These are phyloP conservation scores for Serendipita vermifera DNA, from an alignment of 768 basidiomycete genomes.

Conservation along the genomic window DNA sequence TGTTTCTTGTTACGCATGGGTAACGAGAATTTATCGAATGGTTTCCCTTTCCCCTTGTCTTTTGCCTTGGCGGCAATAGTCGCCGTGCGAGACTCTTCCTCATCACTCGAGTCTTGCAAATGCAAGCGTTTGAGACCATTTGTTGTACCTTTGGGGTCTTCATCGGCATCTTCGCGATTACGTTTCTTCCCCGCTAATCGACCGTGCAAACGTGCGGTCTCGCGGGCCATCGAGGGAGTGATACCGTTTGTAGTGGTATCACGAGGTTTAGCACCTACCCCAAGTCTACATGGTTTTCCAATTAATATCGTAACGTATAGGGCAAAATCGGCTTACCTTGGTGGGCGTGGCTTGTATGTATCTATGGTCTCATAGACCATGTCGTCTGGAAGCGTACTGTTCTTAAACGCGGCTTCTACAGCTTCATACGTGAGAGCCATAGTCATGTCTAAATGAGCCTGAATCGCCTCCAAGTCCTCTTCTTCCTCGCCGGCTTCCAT, in stretches of 20 bases:
- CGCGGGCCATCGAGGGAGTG: constrained; percentile 32
- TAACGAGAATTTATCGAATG: too few relatives aligned
- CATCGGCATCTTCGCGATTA: not conserved
- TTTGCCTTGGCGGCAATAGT: not conserved
- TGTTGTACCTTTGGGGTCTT: not conserved
- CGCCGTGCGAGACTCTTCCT: not conserved
- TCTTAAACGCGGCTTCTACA: constrained; percentile 65
- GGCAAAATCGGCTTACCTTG: constrained; percentile 37
- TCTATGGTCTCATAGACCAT: constrained; percentile 36
- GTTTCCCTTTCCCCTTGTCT: not conserved
- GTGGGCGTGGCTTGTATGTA: constrained; percentile 54
- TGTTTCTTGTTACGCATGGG: too few relatives aligned
- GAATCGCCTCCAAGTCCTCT: constrained; percentile 51
- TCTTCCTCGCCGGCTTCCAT: constrained; percentile 32
- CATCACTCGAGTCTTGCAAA: not conserved
- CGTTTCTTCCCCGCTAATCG: constrained; percentile 43
- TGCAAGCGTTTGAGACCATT: not conserved
- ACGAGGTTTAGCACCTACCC: constrained; percentile 51
- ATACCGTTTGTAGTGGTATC: constrained; percentile 35
- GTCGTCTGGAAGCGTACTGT: constrained; percentile 26
- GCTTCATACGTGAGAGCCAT: constrained; percentile 64
- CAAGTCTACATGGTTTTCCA: constrained; percentile 37
- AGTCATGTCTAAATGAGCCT: constrained; percentile 72
- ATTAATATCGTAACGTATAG: constrained; percentile 13
- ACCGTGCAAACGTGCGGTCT: constrained; percentile 48